These are phyloP conservation scores for Sextonia rubra DNA, from an alignment of 164 flowering plant species.

Conservation along the genomic window DNA sequence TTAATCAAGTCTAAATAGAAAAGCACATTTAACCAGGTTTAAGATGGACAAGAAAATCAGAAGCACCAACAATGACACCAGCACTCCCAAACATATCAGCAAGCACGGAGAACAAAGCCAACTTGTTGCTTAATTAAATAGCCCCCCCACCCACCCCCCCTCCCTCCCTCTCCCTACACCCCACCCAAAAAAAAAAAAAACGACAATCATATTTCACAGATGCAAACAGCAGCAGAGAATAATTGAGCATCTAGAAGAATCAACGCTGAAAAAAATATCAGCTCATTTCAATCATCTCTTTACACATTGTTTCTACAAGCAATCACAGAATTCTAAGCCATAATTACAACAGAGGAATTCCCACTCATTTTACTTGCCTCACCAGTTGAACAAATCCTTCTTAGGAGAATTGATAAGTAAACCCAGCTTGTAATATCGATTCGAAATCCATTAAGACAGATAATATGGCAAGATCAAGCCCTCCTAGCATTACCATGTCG, in stretches of 20 bases:
- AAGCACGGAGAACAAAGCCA: no score
- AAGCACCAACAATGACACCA: no score
- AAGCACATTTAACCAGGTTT: no score
- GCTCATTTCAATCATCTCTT: not conserved
- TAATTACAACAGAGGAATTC: not conserved
- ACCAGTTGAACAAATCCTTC: not conserved
- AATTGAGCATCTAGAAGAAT: not conserved
- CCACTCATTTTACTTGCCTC: not conserved
- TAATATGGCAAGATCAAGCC: slow-evolving; percentile 32
- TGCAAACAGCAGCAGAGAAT: not conserved
- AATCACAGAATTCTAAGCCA: not conserved
- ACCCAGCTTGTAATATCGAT: not conserved
- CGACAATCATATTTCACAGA: not conserved
- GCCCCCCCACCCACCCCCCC: no score
- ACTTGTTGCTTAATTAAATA: no score
- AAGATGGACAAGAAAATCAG: no score
- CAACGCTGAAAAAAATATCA: not conserved
- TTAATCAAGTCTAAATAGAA: no score
- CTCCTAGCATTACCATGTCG: slow-evolving; percentile 70
- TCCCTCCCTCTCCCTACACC: no score
- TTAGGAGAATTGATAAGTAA: not conserved
- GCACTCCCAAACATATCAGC: no score
- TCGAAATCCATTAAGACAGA: not conserved
- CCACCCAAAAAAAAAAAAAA: no score
- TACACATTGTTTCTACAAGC: not conserved